These are phyloP conservation scores for Termitomyces sp. DNA, from an alignment of 768 basidiomycete genomes.

Conservation along the genomic window DNA sequence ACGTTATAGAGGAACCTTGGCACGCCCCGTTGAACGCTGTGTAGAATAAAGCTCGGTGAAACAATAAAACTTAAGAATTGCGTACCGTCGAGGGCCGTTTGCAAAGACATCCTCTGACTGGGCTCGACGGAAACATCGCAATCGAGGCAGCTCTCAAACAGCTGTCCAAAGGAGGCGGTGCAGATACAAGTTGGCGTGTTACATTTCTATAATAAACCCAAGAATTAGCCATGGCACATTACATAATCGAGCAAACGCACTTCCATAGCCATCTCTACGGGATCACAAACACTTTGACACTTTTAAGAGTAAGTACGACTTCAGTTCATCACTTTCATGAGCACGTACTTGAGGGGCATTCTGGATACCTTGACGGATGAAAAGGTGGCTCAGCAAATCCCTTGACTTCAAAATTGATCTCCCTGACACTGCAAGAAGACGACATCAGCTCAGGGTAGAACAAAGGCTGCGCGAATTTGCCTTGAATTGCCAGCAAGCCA, in stretches of 20 bases:
- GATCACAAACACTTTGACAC: slow-evolving; percentile 5
- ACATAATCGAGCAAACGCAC: background rate
- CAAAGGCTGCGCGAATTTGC: background rate
- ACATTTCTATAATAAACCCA: slow-evolving; percentile 19
- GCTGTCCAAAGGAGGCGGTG: slow-evolving; percentile 14
- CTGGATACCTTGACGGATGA: background rate
- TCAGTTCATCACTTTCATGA: background rate
- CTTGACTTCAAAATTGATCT: background rate
- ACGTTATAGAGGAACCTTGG: background rate
- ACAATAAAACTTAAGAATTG: background rate
- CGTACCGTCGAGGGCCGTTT: slow-evolving; percentile 21
- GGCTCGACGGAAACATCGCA: slow-evolving; percentile 19
- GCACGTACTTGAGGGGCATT: slow-evolving; percentile 1
- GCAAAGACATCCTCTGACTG: slow-evolving; percentile 10
- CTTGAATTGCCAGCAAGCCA: background rate
- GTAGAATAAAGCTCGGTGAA: background rate
- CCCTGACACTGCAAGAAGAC: background rate
- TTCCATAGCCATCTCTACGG: background rate
- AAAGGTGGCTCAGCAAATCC: background rate
- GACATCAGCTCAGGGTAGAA: background rate
- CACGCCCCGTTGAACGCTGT: background rate
- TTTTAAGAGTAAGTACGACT: slow-evolving; percentile 12
- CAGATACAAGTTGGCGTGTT: slow-evolving; percentile 19
- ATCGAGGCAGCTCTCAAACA: slow-evolving; percentile 25
- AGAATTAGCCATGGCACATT: background rate